Evolutionary conservation across 495 filamentous ascomycete genomes (phyloP).

Genomic region (Lepidopterella palustris): DNA sequence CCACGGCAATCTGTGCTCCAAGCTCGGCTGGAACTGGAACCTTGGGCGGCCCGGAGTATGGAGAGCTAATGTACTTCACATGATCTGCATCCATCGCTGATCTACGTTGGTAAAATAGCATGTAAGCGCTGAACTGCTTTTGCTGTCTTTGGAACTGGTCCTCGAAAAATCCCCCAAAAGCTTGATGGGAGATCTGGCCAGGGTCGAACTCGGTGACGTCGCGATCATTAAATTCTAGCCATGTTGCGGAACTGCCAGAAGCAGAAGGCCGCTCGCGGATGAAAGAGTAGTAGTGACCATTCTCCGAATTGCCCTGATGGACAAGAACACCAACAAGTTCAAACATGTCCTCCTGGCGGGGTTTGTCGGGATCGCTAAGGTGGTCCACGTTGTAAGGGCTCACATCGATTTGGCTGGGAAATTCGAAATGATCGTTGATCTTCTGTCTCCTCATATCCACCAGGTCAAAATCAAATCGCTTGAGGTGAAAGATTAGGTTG

Average conservation of each 20-base stretch:
- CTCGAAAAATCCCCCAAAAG: constrained; percentile 71
- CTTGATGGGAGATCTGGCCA: constrained; percentile 59
- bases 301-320: constrained; percentile 87
- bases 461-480: constrained; percentile 93
- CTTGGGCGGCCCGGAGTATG: constrained; percentile 45
- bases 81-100: constrained; percentile 51
- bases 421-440: constrained; percentile 91
- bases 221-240: constrained; percentile 94
- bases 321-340: constrained; percentile 89
- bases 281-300: constrained; percentile 96
- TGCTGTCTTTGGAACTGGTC: constrained; percentile 37
- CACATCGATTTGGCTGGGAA: constrained; percentile 83
- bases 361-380: constrained; percentile 57
- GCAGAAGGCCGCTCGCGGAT: constrained; percentile 67
- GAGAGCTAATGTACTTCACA: constrained; percentile 24
- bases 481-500: constrained; percentile 91
- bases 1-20: constrained; percentile 55
- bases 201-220: constrained; percentile 71
- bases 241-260: constrained; percentile 45
- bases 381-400: constrained; percentile 80
- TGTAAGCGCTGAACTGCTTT: constrained; percentile 61
- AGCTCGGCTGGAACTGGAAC: constrained; percentile 51
- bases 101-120: constrained; percentile 92
- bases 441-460: constrained; percentile 78
- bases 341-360: constrained; percentile 63